Evolutionary conservation across 1,284 basidiomycete species (phyloP).

Genomic region (Sporisorium sorghi): DNA sequence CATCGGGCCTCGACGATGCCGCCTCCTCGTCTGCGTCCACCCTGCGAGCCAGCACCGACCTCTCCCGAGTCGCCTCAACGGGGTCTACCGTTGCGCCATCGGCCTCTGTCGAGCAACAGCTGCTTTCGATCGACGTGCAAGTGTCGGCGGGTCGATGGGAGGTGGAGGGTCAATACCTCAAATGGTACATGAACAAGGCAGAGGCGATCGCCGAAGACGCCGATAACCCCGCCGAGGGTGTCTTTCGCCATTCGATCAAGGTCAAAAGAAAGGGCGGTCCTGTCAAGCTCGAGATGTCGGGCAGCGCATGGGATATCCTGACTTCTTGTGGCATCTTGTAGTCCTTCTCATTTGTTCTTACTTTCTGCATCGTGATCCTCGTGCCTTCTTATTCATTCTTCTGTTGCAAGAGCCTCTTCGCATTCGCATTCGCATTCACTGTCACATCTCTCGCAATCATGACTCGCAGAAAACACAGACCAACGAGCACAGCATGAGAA

Average conservation of each 20-base stretch:
- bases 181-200: constrained; percentile 80
- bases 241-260: constrained; percentile 47
- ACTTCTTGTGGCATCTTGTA: constrained; percentile 40
- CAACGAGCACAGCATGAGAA: not conserved
- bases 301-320: constrained; percentile 43
- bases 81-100: constrained; percentile 4
- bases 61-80: constrained; percentile 14
- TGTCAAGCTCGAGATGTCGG: constrained; percentile 39
- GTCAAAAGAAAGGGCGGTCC: constrained; percentile 39
- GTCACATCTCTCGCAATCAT: constrained; percentile 6
- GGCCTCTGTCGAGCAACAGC: constrained; percentile 9
- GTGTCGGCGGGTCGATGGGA: constrained; percentile 79
- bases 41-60: constrained; percentile 28
- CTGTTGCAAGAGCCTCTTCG: not conserved
- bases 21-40: constrained; percentile 26
- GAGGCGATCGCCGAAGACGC: constrained; percentile 44
- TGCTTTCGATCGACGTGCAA: constrained; percentile 69
- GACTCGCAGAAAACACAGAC: not conserved
- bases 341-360: not conserved
- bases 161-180: constrained; percentile 77
- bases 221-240: constrained; percentile 17
- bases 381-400: not conserved
- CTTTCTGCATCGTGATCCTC: not conserved
- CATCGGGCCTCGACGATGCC: constrained; percentile 22
- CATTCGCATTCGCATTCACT: constrained; percentile 10